Base-by-base conservation (phyloP, 805 yeast genomes). In the Candida methanosorbosa region DNA sequence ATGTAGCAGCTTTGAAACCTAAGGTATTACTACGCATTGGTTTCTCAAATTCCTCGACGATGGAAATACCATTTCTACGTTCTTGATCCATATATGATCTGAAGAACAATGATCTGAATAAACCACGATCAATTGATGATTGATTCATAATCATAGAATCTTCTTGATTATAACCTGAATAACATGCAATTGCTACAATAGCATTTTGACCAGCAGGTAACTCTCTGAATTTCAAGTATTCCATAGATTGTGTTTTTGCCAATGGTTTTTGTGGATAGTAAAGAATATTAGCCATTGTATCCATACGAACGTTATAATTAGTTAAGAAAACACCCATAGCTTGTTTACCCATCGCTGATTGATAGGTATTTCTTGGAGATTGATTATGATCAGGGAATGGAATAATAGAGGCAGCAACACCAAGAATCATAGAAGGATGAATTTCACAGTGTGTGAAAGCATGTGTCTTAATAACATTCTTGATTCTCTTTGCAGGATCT, bases 71-170 rank as follows among this genome's bases (percentile, higher is more conserved):
- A 52, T 87, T 90, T 58, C 97, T 79, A 63, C 94, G 84, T 59
- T 92, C 99, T 63, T 90, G 95, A 59, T 92, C 99, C 95, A 90
- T 88, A 59, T 92, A 92, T 2, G 97, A 85, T 60, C 98, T 75
- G 71, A 88, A 92, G 66, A 90, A 92, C 55, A 92, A 70, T 9
- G 97, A 87, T 63, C 99, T 72, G 71, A 92, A 92, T 50, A 92
- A 67, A 37, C 98, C 98, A 54, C 97, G 72, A 61, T 92, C 98
- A 56, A 92, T 92, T 25, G 95, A 84, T 9, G 95, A 81, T 68
- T 92, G 98, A 61, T 92, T 92, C 98, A 92, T 92, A 67, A 92
- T 92, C 92, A 92, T 86, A 28, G 98, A 92, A 81, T 92, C 98
- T 81, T 92, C 98, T 71, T 92, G 98, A 63, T 92, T 92, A 64